phyloP scores from a whole-genome alignment of 306 rosid species.

The Oxytropis ochrocephala region DNA sequence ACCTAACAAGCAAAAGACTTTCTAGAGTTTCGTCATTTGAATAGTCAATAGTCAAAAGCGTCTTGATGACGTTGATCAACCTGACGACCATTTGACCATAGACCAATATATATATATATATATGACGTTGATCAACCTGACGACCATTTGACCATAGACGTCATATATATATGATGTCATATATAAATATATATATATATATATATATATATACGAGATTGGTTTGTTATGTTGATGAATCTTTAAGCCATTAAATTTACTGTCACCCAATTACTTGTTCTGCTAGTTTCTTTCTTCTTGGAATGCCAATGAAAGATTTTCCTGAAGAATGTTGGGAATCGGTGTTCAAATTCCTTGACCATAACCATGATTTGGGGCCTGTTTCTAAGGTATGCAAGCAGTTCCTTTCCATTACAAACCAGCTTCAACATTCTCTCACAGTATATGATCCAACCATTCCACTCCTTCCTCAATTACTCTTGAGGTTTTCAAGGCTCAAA shows the following conservation, averaged over 20 bases:
- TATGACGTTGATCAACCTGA: not conserved
- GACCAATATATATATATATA: too few relatives aligned
- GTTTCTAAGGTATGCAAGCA: constrained; percentile 60
- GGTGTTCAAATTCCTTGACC: constrained; percentile 22
- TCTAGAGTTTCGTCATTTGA: constrained; percentile 15
- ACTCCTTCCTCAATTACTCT: constrained; percentile 38
- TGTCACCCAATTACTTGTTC: not conserved
- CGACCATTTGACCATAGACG: constrained; percentile 1
- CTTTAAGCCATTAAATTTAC: not conserved
- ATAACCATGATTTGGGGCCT: constrained; percentile 11
- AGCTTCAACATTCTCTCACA: constrained; percentile 33
- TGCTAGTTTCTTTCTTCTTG: not conserved
- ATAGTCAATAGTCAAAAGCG: constrained; percentile 4
- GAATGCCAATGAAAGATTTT: not conserved
- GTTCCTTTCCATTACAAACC: constrained; percentile 48
- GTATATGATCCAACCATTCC: constrained; percentile 21
- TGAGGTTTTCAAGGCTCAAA: constrained; percentile 47
- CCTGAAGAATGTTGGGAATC: constrained; percentile 67
- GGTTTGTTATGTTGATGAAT: not conserved
- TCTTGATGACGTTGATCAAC: not conserved
- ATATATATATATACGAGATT: too few relatives aligned
- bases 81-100: not conserved
- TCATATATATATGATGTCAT: too few relatives aligned
- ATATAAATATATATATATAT: too few relatives aligned
- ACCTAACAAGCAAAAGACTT: constrained; percentile 27